A percentile compares a stretch with the other conserved stretches of the same genome.
phyloP scores from a whole-genome alignment of 2,329 filamentous ascomycete genomes.

The Arthroderma sp. region DNA sequence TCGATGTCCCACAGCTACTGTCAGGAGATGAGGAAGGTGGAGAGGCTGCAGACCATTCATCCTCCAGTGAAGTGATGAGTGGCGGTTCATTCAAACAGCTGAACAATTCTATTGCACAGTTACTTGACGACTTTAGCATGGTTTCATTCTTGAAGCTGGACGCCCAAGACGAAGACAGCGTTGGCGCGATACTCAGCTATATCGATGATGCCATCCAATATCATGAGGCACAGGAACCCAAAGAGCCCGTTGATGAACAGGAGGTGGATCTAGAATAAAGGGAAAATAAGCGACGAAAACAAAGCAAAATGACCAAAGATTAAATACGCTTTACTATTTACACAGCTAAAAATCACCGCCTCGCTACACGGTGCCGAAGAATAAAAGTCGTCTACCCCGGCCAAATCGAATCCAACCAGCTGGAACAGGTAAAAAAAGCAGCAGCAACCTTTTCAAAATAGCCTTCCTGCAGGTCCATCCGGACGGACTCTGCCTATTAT shows the following conservation, averaged over 20 bases:
- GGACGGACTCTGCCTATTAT: too few species aligned
- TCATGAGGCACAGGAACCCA: slow-evolving; percentile 84
- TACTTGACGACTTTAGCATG: slow-evolving; percentile 98
- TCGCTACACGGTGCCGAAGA: too few species aligned
- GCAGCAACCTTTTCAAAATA: too few species aligned
- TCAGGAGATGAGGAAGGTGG: slow-evolving; percentile 35
- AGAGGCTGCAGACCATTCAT: slow-evolving; percentile 48
- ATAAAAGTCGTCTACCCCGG: too few species aligned
- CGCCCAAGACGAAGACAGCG: slow-evolving; percentile 81
- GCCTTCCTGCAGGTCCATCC: too few species aligned
- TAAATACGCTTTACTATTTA: too few species aligned
- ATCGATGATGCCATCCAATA: slow-evolving; percentile 91
- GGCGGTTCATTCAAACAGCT: slow-evolving; percentile 69
- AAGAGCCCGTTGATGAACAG: slow-evolving; percentile 58
- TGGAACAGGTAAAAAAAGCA: too few species aligned
- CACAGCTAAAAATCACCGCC: too few species aligned
- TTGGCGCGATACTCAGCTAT: slow-evolving; percentile 71
- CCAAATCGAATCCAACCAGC: too few species aligned
- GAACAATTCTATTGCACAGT: slow-evolving; percentile 73
- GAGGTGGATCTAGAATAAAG: slow-evolving; percentile 37
- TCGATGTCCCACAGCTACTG: slow-evolving; percentile 68
- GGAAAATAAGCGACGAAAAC: too few species aligned
- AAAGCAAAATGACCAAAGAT: too few species aligned
- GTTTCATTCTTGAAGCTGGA: slow-evolving; percentile 88
- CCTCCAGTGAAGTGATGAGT: slow-evolving; percentile 59